phyloP scores from a whole-genome alignment of 306 rosid genomes.

The Vigna unguiculata region DNA sequence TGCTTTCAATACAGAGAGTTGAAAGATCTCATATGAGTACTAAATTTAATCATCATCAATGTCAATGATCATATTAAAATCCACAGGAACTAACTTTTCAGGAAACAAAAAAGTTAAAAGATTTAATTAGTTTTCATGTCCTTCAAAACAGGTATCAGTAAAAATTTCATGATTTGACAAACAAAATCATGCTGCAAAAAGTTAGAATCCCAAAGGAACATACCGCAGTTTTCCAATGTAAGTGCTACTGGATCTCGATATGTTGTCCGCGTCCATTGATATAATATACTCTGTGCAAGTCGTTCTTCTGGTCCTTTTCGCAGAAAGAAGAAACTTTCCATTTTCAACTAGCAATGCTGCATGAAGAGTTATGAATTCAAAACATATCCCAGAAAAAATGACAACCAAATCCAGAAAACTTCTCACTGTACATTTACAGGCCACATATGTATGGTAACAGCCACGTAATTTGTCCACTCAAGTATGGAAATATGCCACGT shows the following conservation, averaged over 20 bases:
- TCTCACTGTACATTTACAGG: not conserved
- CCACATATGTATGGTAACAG: not conserved
- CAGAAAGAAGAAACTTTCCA: slow-evolving; percentile 95
- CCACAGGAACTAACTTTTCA: not conserved
- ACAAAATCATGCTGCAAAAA: not conserved
- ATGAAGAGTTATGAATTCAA: slow-evolving; percentile 38
- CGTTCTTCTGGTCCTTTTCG: slow-evolving; percentile 81
- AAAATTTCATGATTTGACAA: not conserved
- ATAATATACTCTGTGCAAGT: slow-evolving; percentile 89
- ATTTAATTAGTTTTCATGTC: too few relatives aligned
- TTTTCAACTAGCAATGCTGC: slow-evolving; percentile 88
- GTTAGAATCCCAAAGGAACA: not conserved
- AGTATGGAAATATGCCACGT: slow-evolving; percentile 7
- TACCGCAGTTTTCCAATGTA: slow-evolving; percentile 93
- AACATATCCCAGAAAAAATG: slow-evolving; percentile 18
- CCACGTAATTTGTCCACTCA: slow-evolving; percentile 17
- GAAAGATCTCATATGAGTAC: not conserved
- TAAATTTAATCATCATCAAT: slow-evolving; percentile 1
- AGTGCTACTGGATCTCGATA: slow-evolving; percentile 81
- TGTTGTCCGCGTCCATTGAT: slow-evolving; percentile 84
- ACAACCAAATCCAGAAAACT: not conserved
- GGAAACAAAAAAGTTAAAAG: not conserved
- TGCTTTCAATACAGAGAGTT: not conserved
- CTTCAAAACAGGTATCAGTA: not conserved
- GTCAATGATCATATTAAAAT: slow-evolving; percentile 3